A percentile compares a stretch with the other conserved stretches of the same genome.
Conservation (phyloP, 2,329 filamentous ascomycete genomes). For the Xylaria sp. region DNA sequence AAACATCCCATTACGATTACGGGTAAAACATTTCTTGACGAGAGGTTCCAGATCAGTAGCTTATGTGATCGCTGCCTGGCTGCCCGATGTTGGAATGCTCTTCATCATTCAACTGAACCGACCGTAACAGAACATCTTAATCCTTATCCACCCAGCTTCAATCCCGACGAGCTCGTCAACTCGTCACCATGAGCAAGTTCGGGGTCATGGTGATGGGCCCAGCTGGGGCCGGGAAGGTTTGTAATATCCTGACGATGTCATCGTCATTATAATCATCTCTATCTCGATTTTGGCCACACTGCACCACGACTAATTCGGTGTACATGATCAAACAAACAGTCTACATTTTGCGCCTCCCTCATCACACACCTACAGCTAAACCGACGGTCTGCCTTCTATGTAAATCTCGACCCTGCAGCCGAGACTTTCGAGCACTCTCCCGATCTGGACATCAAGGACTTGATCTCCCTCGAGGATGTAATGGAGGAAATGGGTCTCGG, state of each 20-base stretch:
- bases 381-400: slow-evolving; percentile 94
- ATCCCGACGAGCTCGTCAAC: background rate
- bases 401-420: slow-evolving; percentile 97
- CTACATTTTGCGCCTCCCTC: slow-evolving; percentile 92
- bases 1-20: background rate
- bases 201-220: slow-evolving; percentile 96
- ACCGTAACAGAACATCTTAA: background rate
- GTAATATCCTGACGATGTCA: slow-evolving; percentile 35
- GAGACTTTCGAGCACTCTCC: slow-evolving; percentile 91
- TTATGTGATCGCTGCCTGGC: background rate
- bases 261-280: background rate
- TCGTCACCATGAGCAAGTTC: slow-evolving; percentile 83
- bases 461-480: slow-evolving; percentile 86
- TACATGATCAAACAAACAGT: slow-evolving; percentile 58
- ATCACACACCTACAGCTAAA: slow-evolving; percentile 93
- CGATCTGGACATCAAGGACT: slow-evolving; percentile 85
- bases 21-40: background rate
- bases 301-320: background rate
- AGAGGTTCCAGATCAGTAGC: background rate
- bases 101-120: background rate
- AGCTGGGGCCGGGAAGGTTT: slow-evolving; percentile 89
- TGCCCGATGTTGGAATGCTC: background rate
- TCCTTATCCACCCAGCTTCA: background rate
- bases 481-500: slow-evolving; percentile 78
- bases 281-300: background rate